Conservation (phyloP, 345 rosid species). For the Atalantia buxifolia region DNA sequence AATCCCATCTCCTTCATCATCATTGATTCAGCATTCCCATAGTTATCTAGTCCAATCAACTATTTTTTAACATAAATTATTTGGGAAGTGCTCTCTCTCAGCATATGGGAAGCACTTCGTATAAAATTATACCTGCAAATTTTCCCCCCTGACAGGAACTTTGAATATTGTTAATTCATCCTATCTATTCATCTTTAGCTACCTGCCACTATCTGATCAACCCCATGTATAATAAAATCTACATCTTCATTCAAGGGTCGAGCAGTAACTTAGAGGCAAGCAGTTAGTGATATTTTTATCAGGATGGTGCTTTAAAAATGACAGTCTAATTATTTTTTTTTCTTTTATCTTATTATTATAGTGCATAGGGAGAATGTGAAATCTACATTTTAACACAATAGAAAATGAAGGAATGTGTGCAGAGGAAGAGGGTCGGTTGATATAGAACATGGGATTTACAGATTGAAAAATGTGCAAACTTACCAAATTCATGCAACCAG, state of each 20-base stretch:
- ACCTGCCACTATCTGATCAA: not conserved
- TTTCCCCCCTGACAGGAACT: not conserved
- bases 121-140: constrained; percentile 8
- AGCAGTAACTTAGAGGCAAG: not conserved
- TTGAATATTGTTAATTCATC: constrained; percentile 18
- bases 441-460: constrained; percentile 23
- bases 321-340: too few species aligned
- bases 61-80: not conserved
- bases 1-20: constrained; percentile 37
- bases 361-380: constrained; percentile 14
- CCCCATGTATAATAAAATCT: too few species aligned
- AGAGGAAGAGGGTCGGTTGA: constrained; percentile 20
- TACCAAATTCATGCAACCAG: constrained; percentile 21
- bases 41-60: constrained; percentile 29
- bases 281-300: not conserved
- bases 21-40: constrained; percentile 37
- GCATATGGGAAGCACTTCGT: constrained; percentile 15
- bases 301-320: too few species aligned
- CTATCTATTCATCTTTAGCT: not conserved
- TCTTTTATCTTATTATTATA: too few species aligned
- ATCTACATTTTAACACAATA: not conserved
- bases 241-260: not conserved
- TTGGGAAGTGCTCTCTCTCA: not conserved
- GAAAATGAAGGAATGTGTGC: constrained; percentile 29
- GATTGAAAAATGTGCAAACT: constrained; percentile 29